These are phyloP conservation scores for Naematelia encephala DNA, from an alignment of 768 basidiomycete species.

Conservation along the genomic window DNA sequence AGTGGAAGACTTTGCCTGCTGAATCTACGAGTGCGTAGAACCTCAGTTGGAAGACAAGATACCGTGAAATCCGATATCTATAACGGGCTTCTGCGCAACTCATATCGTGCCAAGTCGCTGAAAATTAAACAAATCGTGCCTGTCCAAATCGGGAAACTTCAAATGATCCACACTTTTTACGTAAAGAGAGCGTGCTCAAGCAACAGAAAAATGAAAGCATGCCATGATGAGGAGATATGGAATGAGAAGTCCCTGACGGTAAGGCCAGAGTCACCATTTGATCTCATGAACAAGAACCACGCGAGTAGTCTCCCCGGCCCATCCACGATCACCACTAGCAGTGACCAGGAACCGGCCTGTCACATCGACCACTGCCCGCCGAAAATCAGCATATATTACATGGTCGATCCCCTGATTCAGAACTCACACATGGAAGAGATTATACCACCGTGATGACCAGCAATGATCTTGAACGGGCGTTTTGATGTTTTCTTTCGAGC, in stretches of 20 bases:
- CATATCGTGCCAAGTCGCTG: too few species aligned
- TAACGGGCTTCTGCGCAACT: too few species aligned
- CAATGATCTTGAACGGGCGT: constrained; percentile 88
- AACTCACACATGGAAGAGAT: constrained; percentile 86
- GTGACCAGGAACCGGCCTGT: constrained; percentile 80
- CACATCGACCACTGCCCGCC: constrained; percentile 73
- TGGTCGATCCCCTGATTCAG: not conserved
- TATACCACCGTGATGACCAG: constrained; percentile 92
- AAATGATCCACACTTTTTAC: too few species aligned
- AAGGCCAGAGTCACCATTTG: constrained; percentile 51
- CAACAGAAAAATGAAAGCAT: not conserved
- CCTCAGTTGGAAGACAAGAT: too few species aligned
- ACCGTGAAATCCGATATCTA: too few species aligned
- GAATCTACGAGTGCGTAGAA: too few species aligned
- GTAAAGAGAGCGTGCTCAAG: not conserved
- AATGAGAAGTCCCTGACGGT: not conserved
- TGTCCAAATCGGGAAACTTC: too few species aligned
- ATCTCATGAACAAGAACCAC: constrained; percentile 91
- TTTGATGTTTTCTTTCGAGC: constrained; percentile 56
- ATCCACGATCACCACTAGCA: constrained; percentile 88
- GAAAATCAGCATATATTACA: not conserved
- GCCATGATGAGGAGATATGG: not conserved
- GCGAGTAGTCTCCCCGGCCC: constrained; percentile 85
- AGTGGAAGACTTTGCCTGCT: too few species aligned
- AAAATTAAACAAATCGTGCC: too few species aligned